phyloP scores from a whole-genome alignment of 805 yeast species.

The Metschnikowia shivogae region DNA sequence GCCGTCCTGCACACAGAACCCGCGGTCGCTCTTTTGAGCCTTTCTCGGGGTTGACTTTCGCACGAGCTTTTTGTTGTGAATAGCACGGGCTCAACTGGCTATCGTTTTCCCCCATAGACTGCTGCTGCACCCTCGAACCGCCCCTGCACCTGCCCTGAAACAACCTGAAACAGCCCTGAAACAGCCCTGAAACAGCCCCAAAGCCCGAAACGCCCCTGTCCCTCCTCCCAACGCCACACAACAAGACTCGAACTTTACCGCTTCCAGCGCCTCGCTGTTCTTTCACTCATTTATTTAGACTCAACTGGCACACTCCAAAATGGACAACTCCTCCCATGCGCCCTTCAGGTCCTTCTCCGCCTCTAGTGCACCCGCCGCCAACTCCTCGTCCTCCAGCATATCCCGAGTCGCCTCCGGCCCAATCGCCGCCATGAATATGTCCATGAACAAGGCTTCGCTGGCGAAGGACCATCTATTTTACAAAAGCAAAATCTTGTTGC shows the following conservation, averaged over 20 bases:
- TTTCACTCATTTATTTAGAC: not conserved
- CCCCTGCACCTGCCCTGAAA: too few relatives aligned
- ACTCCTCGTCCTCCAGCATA: slow-evolving; percentile 29
- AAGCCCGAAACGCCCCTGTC: not conserved
- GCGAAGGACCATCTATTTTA: slow-evolving; percentile 67
- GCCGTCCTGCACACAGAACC: not conserved
- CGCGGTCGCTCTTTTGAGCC: slow-evolving; percentile 1
- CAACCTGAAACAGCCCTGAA: too few relatives aligned
- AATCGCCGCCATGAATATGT: slow-evolving; percentile 37
- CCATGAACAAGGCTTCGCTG: slow-evolving; percentile 61
- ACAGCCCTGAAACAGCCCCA: too few relatives aligned
- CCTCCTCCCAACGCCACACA: not conserved
- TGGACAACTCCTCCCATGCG: slow-evolving; percentile 22
- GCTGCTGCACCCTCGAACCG: too few relatives aligned
- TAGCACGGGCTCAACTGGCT: slow-evolving; percentile 1
- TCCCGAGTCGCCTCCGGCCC: slow-evolving; percentile 46
- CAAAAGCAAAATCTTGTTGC: slow-evolving; percentile 55
- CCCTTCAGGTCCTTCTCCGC: slow-evolving; percentile 39
- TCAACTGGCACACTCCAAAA: not conserved
- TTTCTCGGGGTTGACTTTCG: slow-evolving; percentile 6
- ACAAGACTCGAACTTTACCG: not conserved
- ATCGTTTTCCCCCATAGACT: not conserved
- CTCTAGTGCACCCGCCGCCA: slow-evolving; percentile 26
- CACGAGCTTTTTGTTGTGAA: slow-evolving; percentile 5
- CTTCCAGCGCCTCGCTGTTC: too few relatives aligned